A percentile compares a stretch with the other conserved stretches of the same genome.
Conservation (phyloP, 1,139 yeast genomes). For the Lodderomyces metapsilosis region DNA sequence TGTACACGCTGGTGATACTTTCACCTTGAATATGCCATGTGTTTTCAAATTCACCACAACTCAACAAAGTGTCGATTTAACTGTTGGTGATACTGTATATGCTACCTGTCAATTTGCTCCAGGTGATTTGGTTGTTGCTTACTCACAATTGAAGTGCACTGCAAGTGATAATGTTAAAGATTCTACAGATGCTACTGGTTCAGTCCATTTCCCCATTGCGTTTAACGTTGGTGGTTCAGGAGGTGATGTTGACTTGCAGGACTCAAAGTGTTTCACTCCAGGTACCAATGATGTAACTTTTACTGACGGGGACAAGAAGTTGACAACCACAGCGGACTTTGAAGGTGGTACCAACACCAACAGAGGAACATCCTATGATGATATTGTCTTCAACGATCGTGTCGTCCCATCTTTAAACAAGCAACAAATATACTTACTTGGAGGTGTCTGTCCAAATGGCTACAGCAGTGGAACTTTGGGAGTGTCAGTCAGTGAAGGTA, state of each 20-base stretch:
- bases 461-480: constrained; percentile 26
- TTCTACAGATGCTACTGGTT: constrained; percentile 20
- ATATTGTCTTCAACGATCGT: constrained; percentile 12
- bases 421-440: constrained; percentile 19
- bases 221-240: constrained; percentile 28
- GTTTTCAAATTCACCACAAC: constrained; percentile 29
- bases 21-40: constrained; percentile 28
- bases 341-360: constrained; percentile 8
- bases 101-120: constrained; percentile 26
- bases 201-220: constrained; percentile 24
- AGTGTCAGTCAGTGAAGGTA: constrained; percentile 9
- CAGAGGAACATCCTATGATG: neutral
- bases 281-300: constrained; percentile 29
- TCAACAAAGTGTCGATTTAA: constrained; percentile 16
- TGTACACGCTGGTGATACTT: constrained; percentile 29
- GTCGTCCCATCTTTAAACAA: constrained; percentile 17
- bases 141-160: constrained; percentile 25
- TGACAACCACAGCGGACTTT: constrained; percentile 20
- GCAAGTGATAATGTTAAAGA: constrained; percentile 16
- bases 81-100: constrained; percentile 18
- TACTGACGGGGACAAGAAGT: constrained; percentile 24
- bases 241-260: constrained; percentile 18
- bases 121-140: constrained; percentile 25
- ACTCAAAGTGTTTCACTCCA: constrained; percentile 19
- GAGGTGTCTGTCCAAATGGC: constrained; percentile 25